These are phyloP conservation scores for Gastrolobium villosum DNA, from an alignment of 306 rosid species.

Conservation along the genomic window DNA sequence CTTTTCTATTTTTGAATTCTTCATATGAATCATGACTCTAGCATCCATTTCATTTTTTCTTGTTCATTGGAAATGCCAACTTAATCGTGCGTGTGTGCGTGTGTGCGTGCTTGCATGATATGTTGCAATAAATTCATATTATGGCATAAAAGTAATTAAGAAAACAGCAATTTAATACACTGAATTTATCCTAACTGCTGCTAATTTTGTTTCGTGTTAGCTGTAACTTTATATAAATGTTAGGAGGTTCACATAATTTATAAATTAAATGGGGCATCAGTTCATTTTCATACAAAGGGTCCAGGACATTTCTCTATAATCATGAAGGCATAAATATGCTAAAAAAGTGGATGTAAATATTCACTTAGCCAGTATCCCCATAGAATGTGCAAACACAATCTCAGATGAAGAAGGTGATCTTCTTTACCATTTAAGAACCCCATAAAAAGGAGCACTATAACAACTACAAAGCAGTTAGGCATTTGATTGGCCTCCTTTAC, in stretches of 20 bases:
- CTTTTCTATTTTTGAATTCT: slow-evolving; percentile 31
- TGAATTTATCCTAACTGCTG: slow-evolving; percentile 7
- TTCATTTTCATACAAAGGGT: background rate
- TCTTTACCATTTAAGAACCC: slow-evolving; percentile 27
- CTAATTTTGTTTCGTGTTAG: background rate
- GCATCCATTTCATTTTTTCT: slow-evolving; percentile 25
- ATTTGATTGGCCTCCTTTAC: slow-evolving; percentile 17
- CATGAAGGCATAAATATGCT: slow-evolving; percentile 15
- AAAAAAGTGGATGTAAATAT: slow-evolving; percentile 14
- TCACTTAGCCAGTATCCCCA: background rate
- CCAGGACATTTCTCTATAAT: background rate
- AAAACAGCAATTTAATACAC: slow-evolving; percentile 28
- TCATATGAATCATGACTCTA: slow-evolving; percentile 7
- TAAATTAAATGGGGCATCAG: slow-evolving; percentile 6
- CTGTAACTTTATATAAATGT: background rate
- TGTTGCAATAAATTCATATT: slow-evolving; percentile 29
- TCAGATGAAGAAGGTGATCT: slow-evolving; percentile 17
- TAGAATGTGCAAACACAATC: slow-evolving; percentile 13
- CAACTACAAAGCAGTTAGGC: background rate
- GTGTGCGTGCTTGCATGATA: background rate
- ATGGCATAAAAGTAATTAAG: slow-evolving; percentile 8
- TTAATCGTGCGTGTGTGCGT: background rate
- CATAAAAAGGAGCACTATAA: background rate
- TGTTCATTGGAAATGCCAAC: slow-evolving; percentile 20
- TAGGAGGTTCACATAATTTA: background rate